phyloP scores from a whole-genome alignment of 495 filamentous ascomycete genomes.

The Usnea hakonensis region DNA sequence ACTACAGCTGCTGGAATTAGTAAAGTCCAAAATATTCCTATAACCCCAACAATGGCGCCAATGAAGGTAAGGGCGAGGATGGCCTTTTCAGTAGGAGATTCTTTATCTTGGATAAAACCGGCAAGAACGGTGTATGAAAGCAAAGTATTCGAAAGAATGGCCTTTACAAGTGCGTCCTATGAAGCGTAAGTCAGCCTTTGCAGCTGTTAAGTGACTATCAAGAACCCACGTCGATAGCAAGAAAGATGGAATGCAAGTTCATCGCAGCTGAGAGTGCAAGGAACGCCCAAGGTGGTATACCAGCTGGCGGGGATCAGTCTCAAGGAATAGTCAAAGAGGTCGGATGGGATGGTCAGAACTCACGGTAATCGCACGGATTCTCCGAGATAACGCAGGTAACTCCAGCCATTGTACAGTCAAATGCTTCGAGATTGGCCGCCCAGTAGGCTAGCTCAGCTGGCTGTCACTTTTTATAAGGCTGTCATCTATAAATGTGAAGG shows the following conservation, averaged over 20 bases:
- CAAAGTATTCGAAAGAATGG: background rate
- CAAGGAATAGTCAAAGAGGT: background rate
- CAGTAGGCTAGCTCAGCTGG: slow-evolving; percentile 1
- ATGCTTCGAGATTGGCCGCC: background rate
- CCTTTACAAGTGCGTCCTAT: background rate
- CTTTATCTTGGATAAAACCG: background rate
- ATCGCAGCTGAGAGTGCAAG: background rate
- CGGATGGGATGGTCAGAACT: background rate
- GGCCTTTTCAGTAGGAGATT: background rate
- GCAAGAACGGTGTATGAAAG: background rate
- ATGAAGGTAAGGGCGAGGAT: background rate
- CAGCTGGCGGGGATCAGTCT: background rate
- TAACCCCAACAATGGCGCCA: background rate
- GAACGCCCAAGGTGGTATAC: background rate
- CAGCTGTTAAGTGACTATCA: background rate
- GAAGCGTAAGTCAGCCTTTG: background rate
- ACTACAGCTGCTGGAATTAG: background rate
- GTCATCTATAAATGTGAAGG: background rate
- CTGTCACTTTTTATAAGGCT: background rate
- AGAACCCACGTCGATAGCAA: background rate
- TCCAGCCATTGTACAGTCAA: background rate
- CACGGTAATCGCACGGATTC: background rate
- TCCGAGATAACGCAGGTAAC: background rate
- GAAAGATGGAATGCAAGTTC: background rate
- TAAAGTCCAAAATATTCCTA: background rate